Evolutionary conservation across 306 rosid genomes (phyloP).

Genomic region (Crataegus laevigata): DNA sequence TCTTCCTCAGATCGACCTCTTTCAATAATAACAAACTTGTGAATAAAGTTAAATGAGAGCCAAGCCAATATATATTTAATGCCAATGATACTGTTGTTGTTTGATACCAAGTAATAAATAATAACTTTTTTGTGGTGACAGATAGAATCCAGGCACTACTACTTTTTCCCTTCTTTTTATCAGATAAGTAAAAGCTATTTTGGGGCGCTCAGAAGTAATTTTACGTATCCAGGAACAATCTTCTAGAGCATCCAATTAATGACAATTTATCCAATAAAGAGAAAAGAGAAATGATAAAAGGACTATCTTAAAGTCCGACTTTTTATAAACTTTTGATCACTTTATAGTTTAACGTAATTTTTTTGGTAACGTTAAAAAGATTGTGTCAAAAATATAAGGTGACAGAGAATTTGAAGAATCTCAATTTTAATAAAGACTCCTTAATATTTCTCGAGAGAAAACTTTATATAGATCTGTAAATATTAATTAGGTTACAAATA

Average conservation of each 20-base stretch:
- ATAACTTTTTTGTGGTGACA: slow-evolving; percentile 1
- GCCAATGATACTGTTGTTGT: not conserved
- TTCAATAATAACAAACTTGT: not conserved
- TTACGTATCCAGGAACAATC: not conserved
- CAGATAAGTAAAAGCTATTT: not conserved
- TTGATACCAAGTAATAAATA: not conserved
- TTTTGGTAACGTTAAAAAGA: too few species aligned
- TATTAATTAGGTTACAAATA: too few species aligned
- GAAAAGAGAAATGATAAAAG: too few species aligned
- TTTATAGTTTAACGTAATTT: too few species aligned
- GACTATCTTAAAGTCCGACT: fast-evolving
- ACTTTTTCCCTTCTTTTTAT: not conserved
- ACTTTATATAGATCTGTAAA: too few species aligned
- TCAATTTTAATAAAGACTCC: too few species aligned
- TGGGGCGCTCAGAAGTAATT: not conserved
- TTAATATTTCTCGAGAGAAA: too few species aligned
- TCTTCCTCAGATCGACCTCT: not conserved
- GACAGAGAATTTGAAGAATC: too few species aligned
- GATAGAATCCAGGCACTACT: not conserved
- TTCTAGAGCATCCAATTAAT: not conserved
- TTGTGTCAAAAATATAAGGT: too few species aligned
- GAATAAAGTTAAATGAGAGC: not conserved
- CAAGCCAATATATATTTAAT: not conserved
- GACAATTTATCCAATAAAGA: too few species aligned
- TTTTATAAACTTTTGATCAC: too few species aligned